These are phyloP conservation scores for Zizania palustris DNA, from an alignment of 202 grass and related monocot species.

Conservation along the genomic window DNA sequence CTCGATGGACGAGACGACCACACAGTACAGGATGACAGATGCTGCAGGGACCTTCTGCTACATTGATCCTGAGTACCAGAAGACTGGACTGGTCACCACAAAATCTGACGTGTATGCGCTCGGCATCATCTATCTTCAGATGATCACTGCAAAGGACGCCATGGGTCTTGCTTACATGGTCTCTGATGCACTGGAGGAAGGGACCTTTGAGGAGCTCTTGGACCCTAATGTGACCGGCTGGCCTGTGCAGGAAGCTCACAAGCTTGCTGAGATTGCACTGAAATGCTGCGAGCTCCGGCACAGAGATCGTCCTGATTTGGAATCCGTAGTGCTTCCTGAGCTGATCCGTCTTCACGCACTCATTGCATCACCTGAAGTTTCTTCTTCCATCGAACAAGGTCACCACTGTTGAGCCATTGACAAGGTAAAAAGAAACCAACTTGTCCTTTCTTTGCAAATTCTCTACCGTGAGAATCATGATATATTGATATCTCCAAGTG, in stretches of 20 bases:
- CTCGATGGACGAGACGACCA: constrained; percentile 36
- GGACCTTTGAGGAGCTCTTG: constrained; percentile 54
- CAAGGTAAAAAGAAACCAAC: constrained; percentile 16
- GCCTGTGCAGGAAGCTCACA: constrained; percentile 58
- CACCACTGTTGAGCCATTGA: constrained; percentile 40
- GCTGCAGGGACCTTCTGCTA: constrained; percentile 88
- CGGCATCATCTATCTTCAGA: constrained; percentile 79
- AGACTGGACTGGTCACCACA: constrained; percentile 72
- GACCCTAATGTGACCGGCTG: constrained; percentile 63
- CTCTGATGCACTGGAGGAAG: constrained; percentile 63
- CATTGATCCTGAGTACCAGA: constrained; percentile 96
- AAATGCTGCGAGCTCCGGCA: constrained; percentile 79
- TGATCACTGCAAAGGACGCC: constrained; percentile 63
- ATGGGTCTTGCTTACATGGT: constrained; percentile 83
- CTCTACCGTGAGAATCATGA: not conserved
- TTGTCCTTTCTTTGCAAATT: not conserved
- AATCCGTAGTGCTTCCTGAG: constrained; percentile 62
- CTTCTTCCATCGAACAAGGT: constrained; percentile 33
- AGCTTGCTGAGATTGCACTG: constrained; percentile 62
- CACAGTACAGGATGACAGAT: constrained; percentile 70
- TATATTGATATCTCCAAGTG: not conserved
- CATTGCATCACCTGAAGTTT: constrained; percentile 28
- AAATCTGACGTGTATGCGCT: constrained; percentile 90
- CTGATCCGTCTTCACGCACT: constrained; percentile 48
- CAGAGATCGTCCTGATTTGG: constrained; percentile 72